Percentiles rank a stretch among this genome's conserved stretches.
Evolutionary conservation across 805 yeast species (phyloP).

Genomic region (Ogataea nonfermentans): DNA sequence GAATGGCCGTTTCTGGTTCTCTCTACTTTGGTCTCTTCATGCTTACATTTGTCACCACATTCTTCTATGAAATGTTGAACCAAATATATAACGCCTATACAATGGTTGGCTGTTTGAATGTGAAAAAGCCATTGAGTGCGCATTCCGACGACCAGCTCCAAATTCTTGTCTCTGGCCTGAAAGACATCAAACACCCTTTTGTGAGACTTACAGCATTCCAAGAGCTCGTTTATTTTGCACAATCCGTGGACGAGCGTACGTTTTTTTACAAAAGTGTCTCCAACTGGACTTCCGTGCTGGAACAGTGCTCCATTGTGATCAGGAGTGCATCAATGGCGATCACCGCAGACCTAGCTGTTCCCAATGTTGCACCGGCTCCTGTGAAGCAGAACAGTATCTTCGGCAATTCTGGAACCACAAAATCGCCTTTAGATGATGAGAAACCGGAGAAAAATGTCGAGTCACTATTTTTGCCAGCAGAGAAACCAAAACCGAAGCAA

Average conservation of each 20-base stretch:
- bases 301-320: slow-evolving; percentile 58
- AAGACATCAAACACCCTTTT: slow-evolving; percentile 44
- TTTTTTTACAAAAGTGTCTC: slow-evolving; percentile 49
- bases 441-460: slow-evolving; percentile 5
- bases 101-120: slow-evolving; percentile 69
- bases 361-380: neutral
- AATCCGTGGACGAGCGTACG: slow-evolving; percentile 45
- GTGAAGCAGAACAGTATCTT: slow-evolving; percentile 18
- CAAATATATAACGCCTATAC: slow-evolving; percentile 63
- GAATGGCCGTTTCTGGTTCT: slow-evolving; percentile 33
- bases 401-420: slow-evolving; percentile 27
- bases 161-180: slow-evolving; percentile 62
- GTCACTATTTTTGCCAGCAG: slow-evolving; percentile 5
- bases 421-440: slow-evolving; percentile 19
- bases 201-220: slow-evolving; percentile 69
- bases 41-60: slow-evolving; percentile 36
- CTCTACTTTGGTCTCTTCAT: slow-evolving; percentile 33
- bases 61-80: slow-evolving; percentile 55
- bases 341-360: slow-evolving; percentile 22
- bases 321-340: slow-evolving; percentile 35
- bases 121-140: slow-evolving; percentile 58
- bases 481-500: slow-evolving; percentile 3
- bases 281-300: slow-evolving; percentile 57
- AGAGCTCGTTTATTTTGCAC: slow-evolving; percentile 65
- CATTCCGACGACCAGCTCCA: slow-evolving; percentile 60